Conservation (phyloP, 2,329 filamentous ascomycete species). For the Pseudogymnoascus sp. region DNA sequence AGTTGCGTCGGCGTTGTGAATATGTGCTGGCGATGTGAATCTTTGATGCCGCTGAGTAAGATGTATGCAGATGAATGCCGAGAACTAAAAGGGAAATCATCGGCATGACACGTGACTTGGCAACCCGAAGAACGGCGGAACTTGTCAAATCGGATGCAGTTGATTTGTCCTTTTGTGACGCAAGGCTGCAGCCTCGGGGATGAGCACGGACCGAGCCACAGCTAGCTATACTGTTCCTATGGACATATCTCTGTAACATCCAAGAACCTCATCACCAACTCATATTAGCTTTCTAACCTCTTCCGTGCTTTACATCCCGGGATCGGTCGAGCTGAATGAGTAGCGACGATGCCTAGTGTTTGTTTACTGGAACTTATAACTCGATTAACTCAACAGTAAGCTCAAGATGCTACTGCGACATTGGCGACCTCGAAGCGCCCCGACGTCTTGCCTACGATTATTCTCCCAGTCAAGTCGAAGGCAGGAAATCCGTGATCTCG, state of each 20-base stretch:
- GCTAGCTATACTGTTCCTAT: background rate
- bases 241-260: background rate
- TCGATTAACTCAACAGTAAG: background rate
- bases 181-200: background rate
- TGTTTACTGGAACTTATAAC: background rate
- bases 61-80: background rate
- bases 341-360: background rate
- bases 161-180: background rate
- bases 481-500: slow-evolving; percentile 44
- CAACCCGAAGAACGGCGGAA: background rate
- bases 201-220: background rate
- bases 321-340: background rate
- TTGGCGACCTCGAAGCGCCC: background rate
- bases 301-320: background rate
- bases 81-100: background rate
- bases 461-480: slow-evolving; percentile 23
- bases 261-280: background rate
- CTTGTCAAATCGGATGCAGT: background rate
- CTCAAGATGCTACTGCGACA: background rate
- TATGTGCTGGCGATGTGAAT: background rate
- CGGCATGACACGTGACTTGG: slow-evolving; percentile 5
- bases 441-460: background rate
- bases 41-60: background rate
- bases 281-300: background rate
- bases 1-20: background rate